Evolutionary conservation across 1,284 basidiomycete species (phyloP).

Genomic region (Hymenochaete sp.): DNA sequence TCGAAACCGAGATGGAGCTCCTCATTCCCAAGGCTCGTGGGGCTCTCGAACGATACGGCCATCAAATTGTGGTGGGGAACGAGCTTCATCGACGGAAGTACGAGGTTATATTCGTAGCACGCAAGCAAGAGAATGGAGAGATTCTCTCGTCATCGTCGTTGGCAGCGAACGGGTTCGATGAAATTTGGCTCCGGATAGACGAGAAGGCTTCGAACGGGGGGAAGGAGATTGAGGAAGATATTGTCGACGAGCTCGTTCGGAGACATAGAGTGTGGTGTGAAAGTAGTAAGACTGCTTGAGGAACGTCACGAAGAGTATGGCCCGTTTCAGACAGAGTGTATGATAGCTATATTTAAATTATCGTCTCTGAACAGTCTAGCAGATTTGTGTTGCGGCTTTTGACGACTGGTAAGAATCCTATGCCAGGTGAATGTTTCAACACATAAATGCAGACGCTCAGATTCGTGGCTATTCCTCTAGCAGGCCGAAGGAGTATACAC

Average conservation of each 20-base stretch:
- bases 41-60: conserved; percentile 89
- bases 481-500: not conserved
- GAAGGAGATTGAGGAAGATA: conserved; percentile 92
- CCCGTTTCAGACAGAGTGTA: not conserved
- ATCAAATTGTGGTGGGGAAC: conserved; percentile 96
- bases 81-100: conserved; percentile 83
- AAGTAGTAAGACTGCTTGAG: not conserved
- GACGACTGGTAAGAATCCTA: not conserved
- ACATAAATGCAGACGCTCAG: not conserved
- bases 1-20: conserved; percentile 83
- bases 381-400: not conserved
- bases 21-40: conserved; percentile 86
- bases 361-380: not conserved
- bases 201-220: conserved; percentile 28
- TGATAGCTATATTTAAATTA: not conserved
- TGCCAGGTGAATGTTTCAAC: not conserved
- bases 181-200: conserved; percentile 71
- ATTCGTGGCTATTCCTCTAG: not conserved
- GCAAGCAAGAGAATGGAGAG: conserved; percentile 19
- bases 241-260: conserved; percentile 66
- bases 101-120: conserved; percentile 82
- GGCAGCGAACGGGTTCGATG: conserved; percentile 34
- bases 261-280: conserved; percentile 64
- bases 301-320: not conserved
- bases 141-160: not conserved